These are phyloP conservation scores for Xylaria sp. DNA, from an alignment of 2,329 filamentous ascomycete genomes.

Conservation along the genomic window DNA sequence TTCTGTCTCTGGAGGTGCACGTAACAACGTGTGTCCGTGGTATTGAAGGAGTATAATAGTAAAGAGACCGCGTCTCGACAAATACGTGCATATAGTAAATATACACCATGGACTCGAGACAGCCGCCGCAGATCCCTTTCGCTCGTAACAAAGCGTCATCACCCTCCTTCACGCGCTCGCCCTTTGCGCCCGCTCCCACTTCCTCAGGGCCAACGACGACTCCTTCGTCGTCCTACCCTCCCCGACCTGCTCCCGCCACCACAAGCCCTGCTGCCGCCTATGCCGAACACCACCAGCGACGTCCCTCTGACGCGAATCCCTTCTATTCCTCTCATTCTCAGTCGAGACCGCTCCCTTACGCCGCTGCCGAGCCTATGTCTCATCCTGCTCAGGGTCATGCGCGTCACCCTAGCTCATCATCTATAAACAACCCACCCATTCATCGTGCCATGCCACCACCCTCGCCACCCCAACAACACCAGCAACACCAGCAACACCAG, in stretches of 20 bases:
- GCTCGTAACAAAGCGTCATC: slow-evolving; percentile 44
- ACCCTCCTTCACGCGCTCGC: slow-evolving; percentile 43
- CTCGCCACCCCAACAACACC: slow-evolving; percentile 41
- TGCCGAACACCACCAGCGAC: slow-evolving; percentile 45
- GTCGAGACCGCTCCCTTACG: slow-evolving; percentile 45
- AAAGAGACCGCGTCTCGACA: slow-evolving; percentile 2
- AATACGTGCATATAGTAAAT: neutral
- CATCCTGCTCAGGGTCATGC: slow-evolving; percentile 47
- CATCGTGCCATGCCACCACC: slow-evolving; percentile 47
- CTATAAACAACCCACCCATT: slow-evolving; percentile 43
- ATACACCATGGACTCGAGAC: slow-evolving; percentile 46
- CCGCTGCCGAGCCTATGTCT: slow-evolving; percentile 43
- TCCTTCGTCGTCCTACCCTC: slow-evolving; percentile 42
- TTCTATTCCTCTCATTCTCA: slow-evolving; percentile 49
- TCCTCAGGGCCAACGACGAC: slow-evolving; percentile 20
- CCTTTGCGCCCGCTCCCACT: slow-evolving; percentile 38
- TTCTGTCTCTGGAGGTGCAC: neutral
- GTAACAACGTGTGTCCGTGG: neutral
- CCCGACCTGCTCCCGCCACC: slow-evolving; percentile 42
- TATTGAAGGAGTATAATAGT: neutral
- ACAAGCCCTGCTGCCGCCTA: slow-evolving; percentile 44
- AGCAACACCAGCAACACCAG: slow-evolving; percentile 46
- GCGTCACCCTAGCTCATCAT: slow-evolving; percentile 49
- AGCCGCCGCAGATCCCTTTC: slow-evolving; percentile 45
- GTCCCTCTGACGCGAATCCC: slow-evolving; percentile 45